phyloP scores from a whole-genome alignment of 441 rosid genomes.

The Pelargonium citronellum region DNA sequence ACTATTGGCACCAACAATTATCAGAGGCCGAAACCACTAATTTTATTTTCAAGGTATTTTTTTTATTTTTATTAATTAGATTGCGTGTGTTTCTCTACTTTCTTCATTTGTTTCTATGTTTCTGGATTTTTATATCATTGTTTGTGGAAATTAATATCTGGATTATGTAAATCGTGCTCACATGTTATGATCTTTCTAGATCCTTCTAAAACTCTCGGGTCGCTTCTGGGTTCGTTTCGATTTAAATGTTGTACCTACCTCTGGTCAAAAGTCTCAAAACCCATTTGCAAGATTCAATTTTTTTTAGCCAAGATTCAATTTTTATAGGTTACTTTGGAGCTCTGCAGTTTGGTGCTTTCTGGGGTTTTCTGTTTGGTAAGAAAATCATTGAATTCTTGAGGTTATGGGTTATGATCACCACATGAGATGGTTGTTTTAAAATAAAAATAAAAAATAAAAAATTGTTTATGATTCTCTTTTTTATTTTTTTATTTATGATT shows the following conservation, averaged over 20 bases:
- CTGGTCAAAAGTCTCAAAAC: not conserved
- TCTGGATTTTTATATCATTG: not conserved
- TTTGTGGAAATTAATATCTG: not conserved
- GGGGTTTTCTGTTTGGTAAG: conserved; percentile 5
- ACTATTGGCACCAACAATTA: not conserved
- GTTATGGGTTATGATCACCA: not conserved
- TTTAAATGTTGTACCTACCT: not conserved
- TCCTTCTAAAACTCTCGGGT: conserved; percentile 6
- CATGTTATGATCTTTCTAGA: conserved; percentile 14
- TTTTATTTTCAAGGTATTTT: not conserved
- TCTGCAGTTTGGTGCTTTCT: not conserved
- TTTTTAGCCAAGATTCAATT: not conserved
- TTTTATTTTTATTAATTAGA: not conserved
- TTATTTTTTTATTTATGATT: not conserved
- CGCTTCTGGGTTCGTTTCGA: not conserved
- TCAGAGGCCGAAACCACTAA: not conserved
- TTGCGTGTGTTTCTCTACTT: conserved; percentile 3
- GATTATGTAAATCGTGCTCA: not conserved
- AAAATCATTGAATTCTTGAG: not conserved
- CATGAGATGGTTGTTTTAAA: too few species aligned
- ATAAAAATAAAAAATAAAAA: too few species aligned
- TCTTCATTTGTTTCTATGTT: not conserved
- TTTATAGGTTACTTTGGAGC: not conserved
- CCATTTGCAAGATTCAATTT: not conserved
- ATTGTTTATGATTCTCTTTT: not conserved